Evolutionary conservation across 2,329 filamentous ascomycete genomes (phyloP).

Genomic region (Microcyclosporella mali): DNA sequence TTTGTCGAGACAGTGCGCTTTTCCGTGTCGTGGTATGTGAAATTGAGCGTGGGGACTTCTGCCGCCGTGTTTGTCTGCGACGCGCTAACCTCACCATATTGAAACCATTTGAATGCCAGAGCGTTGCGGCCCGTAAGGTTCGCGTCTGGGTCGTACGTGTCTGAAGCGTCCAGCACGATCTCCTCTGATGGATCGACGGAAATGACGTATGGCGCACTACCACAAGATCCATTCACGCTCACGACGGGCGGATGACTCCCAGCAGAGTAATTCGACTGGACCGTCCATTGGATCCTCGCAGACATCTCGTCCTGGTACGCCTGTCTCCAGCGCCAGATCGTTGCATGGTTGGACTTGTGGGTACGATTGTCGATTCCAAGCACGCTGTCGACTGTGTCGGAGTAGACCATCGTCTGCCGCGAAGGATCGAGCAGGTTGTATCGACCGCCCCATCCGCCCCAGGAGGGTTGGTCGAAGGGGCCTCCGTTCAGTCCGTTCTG

Average conservation of each 20-base stretch:
- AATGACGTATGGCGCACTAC: slow-evolving; percentile 36
- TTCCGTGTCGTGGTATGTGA: slow-evolving; percentile 30
- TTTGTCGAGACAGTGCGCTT: slow-evolving; percentile 20
- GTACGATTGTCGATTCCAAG: slow-evolving; percentile 30
- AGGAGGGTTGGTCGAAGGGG: slow-evolving; percentile 41
- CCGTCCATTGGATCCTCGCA: slow-evolving; percentile 45
- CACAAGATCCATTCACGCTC: slow-evolving; percentile 38
- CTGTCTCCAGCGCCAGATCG: slow-evolving; percentile 50
- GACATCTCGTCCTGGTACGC: slow-evolving; percentile 49
- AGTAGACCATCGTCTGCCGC: slow-evolving; percentile 32
- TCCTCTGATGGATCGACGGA: slow-evolving; percentile 37
- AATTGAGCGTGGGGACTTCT: slow-evolving; percentile 37
- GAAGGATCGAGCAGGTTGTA: slow-evolving; percentile 36
- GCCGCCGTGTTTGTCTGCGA: slow-evolving; percentile 40
- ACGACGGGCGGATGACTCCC: slow-evolving; percentile 46
- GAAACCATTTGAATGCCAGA: slow-evolving; percentile 46
- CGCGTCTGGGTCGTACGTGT: slow-evolving; percentile 44
- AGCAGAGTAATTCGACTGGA: slow-evolving; percentile 30
- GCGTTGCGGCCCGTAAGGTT: slow-evolving; percentile 23
- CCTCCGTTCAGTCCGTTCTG: slow-evolving; percentile 43
- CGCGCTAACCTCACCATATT: slow-evolving; percentile 41
- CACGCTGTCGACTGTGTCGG: slow-evolving; percentile 35
- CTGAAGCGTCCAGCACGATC: slow-evolving; percentile 41
- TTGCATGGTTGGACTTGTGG: slow-evolving; percentile 42
- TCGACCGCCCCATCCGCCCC: slow-evolving; percentile 47